Percentiles rank a stretch among this genome's conserved stretches.
Conservation (phyloP, 345 rosid species). For the Euphorbia peplus region DNA sequence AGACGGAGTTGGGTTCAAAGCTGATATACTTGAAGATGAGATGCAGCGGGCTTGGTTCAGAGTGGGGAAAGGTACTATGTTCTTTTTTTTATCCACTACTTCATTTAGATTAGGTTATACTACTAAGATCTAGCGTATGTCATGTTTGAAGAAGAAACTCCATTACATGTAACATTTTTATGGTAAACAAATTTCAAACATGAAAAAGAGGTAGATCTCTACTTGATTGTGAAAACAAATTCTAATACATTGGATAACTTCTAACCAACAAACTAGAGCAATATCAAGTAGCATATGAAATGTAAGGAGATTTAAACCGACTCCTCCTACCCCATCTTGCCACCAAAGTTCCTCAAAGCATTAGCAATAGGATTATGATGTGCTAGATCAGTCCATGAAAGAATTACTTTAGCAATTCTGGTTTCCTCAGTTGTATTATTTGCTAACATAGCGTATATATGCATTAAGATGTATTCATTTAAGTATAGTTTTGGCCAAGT, state of each 20-base stretch:
- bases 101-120: neutral
- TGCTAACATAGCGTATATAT: neutral
- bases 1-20: conserved; percentile 85
- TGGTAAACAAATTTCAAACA: neutral
- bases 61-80: conserved; percentile 85
- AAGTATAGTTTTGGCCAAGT: neutral
- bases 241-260: conserved; percentile 1
- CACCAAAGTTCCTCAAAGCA: conserved; percentile 58
- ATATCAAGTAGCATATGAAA: neutral
- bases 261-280: neutral
- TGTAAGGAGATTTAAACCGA: conserved; percentile 35
- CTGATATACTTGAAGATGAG: conserved; percentile 99
- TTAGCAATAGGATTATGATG: conserved; percentile 47
- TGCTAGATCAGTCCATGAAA: conserved; percentile 66
- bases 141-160: neutral
- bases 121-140: neutral
- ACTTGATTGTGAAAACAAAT: conserved; percentile 14
- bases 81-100: neutral
- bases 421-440: neutral
- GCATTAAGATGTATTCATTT: neutral
- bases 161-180: neutral
- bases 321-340: conserved; percentile 40
- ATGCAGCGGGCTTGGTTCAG: conserved; percentile 75
- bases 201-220: neutral
- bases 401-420: neutral